phyloP scores from a whole-genome alignment of 768 basidiomycete genomes.

The Sistotremastrum suecicum region DNA sequence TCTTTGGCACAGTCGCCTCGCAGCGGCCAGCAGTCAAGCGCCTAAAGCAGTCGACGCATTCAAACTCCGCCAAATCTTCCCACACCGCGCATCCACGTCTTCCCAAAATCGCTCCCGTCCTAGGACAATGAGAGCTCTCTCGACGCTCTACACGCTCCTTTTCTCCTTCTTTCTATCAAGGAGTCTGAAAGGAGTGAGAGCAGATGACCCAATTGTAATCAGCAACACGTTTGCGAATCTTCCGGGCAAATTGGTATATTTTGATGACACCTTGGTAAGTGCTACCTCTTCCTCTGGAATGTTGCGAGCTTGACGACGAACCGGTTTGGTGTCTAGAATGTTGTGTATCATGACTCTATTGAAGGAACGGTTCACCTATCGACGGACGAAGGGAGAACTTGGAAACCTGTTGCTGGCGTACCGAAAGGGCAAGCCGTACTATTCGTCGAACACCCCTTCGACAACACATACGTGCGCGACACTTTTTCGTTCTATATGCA shows the following conservation, averaged over 20 bases:
- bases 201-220: too few species aligned
- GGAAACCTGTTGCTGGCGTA: conserved; percentile 38
- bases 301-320: not conserved
- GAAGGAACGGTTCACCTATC: conserved; percentile 65
- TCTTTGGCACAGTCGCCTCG: too few species aligned
- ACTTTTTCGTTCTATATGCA: not conserved
- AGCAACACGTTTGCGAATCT: conserved; percentile 41
- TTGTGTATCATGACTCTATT: conserved; percentile 70
- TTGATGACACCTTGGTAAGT: conserved; percentile 80
- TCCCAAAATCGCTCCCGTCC: too few species aligned
- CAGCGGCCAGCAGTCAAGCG: too few species aligned
- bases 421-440: conserved; percentile 44
- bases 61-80: too few species aligned
- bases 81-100: too few species aligned
- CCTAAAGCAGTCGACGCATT: too few species aligned
- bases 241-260: conserved; percentile 73
- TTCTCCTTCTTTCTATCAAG: too few species aligned
- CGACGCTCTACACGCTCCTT: too few species aligned
- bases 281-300: not conserved
- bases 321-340: conserved; percentile 25
- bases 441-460: conserved; percentile 79
- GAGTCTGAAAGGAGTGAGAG: too few species aligned
- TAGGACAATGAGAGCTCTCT: too few species aligned
- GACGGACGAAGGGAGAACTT: conserved; percentile 72
- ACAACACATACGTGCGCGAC: conserved; percentile 53